Percentiles rank a stretch among this genome's conserved stretches.
These are phyloP conservation scores for Draba incana DNA, from an alignment of 345 rosid species.

Conservation along the genomic window DNA sequence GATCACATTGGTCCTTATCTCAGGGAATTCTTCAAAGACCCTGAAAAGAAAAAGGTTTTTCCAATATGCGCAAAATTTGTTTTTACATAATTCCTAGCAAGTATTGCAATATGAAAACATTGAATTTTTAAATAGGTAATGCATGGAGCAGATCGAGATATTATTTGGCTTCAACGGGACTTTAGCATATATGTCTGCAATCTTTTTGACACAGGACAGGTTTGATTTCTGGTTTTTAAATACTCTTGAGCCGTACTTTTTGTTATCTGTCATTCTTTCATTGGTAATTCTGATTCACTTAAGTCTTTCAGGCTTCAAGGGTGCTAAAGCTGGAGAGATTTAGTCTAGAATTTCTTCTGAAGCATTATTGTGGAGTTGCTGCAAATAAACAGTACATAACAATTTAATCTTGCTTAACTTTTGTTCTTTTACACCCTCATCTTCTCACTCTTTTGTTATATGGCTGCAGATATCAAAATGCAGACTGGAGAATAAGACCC, in stretches of 20 bases:
- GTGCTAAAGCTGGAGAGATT: constrained; percentile 86
- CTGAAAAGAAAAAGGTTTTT: constrained; percentile 83
- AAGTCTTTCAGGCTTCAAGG: constrained; percentile 70
- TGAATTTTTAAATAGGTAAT: constrained; percentile 64
- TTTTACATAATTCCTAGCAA: background rate
- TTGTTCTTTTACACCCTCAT: constrained; percentile 12
- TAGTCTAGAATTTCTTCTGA: constrained; percentile 83
- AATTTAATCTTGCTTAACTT: constrained; percentile 29
- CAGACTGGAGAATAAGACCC: constrained; percentile 98
- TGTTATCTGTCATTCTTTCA: background rate
- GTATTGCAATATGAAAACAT: constrained; percentile 39
- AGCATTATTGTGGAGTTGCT: constrained; percentile 71
- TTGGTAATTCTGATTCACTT: constrained; percentile 1
- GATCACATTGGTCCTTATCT: constrained; percentile 81
- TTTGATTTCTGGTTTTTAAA: constrained; percentile 38
- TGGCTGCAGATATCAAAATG: constrained; percentile 85
- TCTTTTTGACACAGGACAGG: constrained; percentile 99
- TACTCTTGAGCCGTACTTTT: background rate
- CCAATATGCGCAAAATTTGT: constrained; percentile 1
- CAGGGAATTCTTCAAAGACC: constrained; percentile 88
- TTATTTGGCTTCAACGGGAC: constrained; percentile 95
- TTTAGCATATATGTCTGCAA: constrained; percentile 96
- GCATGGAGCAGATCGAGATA: constrained; percentile 99
- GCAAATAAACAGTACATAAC: constrained; percentile 82
- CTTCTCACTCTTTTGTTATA: constrained; percentile 24